Conservation (phyloP, 805 yeast species). For the Sungouiella thailandica region DNA sequence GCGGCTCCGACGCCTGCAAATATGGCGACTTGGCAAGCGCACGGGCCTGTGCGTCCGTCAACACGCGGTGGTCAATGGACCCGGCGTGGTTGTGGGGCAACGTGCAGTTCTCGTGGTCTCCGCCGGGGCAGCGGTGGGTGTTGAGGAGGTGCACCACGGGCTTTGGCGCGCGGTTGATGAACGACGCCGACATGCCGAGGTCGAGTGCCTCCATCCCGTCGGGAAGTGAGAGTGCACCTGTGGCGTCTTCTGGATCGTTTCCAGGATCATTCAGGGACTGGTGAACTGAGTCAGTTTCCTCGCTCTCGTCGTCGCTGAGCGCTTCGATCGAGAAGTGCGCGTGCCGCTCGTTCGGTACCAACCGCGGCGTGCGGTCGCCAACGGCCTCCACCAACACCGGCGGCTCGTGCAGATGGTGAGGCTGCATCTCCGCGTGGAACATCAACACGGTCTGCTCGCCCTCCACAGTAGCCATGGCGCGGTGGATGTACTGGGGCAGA, state of each 20-base stretch:
- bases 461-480: conserved; percentile 61
- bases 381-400: conserved; percentile 20
- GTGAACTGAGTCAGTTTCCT: conserved; percentile 4
- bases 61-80: conserved; percentile 21
- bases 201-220: conserved; percentile 28
- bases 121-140: conserved; percentile 9
- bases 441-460: conserved; percentile 66
- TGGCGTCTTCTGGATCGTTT: too few species aligned
- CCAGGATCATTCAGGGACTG: too few species aligned
- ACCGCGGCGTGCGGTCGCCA: conserved; percentile 20
- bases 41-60: conserved; percentile 47
- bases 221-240: conserved; percentile 8
- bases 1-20: conserved; percentile 58
- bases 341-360: conserved; percentile 19
- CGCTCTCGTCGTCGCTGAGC: conserved; percentile 4
- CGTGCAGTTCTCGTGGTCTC: conserved; percentile 27
- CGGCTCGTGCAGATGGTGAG: conserved; percentile 15
- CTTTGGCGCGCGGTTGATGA: conserved; percentile 34
- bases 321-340: conserved; percentile 13
- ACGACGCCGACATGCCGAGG: conserved; percentile 37
- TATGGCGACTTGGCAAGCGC: conserved; percentile 53
- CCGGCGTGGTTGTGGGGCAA: conserved; percentile 28
- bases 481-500: conserved; percentile 53
- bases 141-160: conserved; percentile 31
- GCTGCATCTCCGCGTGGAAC: conserved; percentile 93